Evolutionary conservation across 805 yeast genomes (phyloP).

Genomic region (Tetrapisispora phaffii): DNA sequence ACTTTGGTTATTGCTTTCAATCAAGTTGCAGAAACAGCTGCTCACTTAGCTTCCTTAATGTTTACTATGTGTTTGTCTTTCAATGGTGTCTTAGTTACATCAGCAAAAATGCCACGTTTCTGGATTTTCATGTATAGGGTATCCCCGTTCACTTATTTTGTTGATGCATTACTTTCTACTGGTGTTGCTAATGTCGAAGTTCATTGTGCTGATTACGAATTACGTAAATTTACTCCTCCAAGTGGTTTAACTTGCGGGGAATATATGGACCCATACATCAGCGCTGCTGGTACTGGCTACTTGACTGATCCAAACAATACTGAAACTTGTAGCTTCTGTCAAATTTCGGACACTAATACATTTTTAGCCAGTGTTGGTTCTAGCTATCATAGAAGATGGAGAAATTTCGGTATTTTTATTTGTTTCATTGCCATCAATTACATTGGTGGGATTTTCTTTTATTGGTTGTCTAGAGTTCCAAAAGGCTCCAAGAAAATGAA

Average conservation of each 20-base stretch:
- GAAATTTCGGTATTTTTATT: slow-evolving; percentile 50
- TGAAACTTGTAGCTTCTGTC: slow-evolving; percentile 48
- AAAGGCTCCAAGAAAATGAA: slow-evolving; percentile 28
- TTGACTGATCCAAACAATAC: slow-evolving; percentile 40
- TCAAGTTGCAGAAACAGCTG: slow-evolving; percentile 53
- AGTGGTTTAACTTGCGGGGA: slow-evolving; percentile 48
- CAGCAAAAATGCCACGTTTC: slow-evolving; percentile 55
- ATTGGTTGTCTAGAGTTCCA: slow-evolving; percentile 70
- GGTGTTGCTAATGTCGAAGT: slow-evolving; percentile 46
- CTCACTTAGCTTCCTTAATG: slow-evolving; percentile 45
- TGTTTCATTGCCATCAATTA: slow-evolving; percentile 40
- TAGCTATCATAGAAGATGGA: slow-evolving; percentile 37
- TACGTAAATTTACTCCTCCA: slow-evolving; percentile 43
- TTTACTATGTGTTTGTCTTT: slow-evolving; percentile 58
- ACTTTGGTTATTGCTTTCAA: slow-evolving; percentile 50
- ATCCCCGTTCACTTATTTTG: slow-evolving; percentile 63
- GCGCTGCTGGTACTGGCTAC: slow-evolving; percentile 36
- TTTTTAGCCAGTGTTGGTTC: slow-evolving; percentile 43
- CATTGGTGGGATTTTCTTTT: slow-evolving; percentile 34
- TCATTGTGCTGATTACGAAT: slow-evolving; percentile 41
- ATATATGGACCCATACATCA: slow-evolving; percentile 36
- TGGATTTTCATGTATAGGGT: slow-evolving; percentile 73
- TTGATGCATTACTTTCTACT: slow-evolving; percentile 43
- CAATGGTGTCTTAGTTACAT: slow-evolving; percentile 70
- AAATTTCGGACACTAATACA: slow-evolving; percentile 43